Conservation (phyloP, 2,329 filamentous ascomycete species). For the Didymella exigua region DNA sequence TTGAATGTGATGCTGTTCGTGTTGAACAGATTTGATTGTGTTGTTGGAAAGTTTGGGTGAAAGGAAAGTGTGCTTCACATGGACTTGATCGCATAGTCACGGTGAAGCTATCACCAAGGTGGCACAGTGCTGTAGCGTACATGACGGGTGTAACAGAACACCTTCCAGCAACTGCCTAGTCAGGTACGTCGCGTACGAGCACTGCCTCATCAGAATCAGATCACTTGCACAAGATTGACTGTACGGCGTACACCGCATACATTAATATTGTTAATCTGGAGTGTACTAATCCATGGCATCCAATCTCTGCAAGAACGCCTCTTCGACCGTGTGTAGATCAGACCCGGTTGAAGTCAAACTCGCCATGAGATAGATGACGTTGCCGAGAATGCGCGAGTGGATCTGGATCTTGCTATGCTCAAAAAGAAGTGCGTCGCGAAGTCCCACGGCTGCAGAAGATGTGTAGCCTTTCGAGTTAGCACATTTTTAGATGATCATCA, state of each 20-base stretch:
- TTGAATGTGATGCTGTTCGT: background rate
- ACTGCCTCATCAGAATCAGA: background rate
- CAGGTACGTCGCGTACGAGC: background rate
- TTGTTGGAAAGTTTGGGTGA: background rate
- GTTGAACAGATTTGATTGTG: too few species aligned
- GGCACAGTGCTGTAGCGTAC: constrained; percentile 1
- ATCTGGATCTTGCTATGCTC: constrained; percentile 52
- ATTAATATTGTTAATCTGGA: background rate
- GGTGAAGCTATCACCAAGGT: background rate
- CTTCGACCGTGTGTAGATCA: constrained; percentile 28
- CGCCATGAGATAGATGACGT: constrained; percentile 67
- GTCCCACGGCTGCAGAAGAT: constrained; percentile 59
- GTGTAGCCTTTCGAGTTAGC: constrained; percentile 55
- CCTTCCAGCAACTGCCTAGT: constrained; percentile 5
- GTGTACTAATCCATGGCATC: background rate
- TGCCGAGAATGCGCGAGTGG: constrained; percentile 65
- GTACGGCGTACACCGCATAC: background rate
- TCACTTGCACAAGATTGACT: background rate
- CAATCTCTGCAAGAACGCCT: constrained; percentile 28
- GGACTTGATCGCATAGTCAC: background rate
- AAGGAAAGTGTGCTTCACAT: background rate
- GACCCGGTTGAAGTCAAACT: constrained; percentile 46
- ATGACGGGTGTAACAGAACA: constrained; percentile 13
- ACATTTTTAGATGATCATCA: too few species aligned
- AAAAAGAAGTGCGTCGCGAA: constrained; percentile 58